Base-by-base conservation (phyloP, 139 green algal species). In the Tetraselmis chui region DNA sequence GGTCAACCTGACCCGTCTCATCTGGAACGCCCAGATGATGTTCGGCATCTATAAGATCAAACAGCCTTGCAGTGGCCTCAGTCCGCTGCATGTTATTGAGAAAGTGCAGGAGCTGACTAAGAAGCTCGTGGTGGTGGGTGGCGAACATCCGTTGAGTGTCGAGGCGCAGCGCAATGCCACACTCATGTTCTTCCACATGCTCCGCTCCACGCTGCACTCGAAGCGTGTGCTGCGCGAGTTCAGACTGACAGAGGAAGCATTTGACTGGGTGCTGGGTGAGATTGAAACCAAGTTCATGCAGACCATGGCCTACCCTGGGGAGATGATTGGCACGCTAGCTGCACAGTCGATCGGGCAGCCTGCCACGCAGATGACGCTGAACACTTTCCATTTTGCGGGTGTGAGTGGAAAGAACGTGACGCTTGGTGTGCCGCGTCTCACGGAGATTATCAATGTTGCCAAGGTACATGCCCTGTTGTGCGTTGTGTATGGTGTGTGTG, bases 361-460 rank as follows among this genome's bases (percentile, higher is more conserved):
- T 24, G 98, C 97, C 29, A 99, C 97, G 45, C 93, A 95, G 90
- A 98, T 97, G 94, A 98, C 94, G 67, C 91, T 98, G 58, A 98
- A 98, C 91, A 98, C 97, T 26, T 99, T 99, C 92, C 97, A 99
- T 84, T 96, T 93, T 84, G 94, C 94, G 2, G 93, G 94, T 90
- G 93, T 26, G 92, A 98, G 83, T 97, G 97, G 95, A 75, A 98
- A 98, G 93, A 99, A 99, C 87, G 97, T 99, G 29, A 99, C 97
- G 32, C 93, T 99, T 82, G 97, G 97, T 59, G 96, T 99, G 88
- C 97, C 97, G 5, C 94, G 97, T 29, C 89, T 99, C 28, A 97
- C 93, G 2, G 97, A 99, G 88, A 98, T 99, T 92, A 99, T 99
- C 91, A 99, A 99, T 88, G 92, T 99, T 26, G 93, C 97, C 58